Evolutionary conservation across 2,329 filamentous ascomycete species (phyloP).

Genomic region (Drechslera avenae): DNA sequence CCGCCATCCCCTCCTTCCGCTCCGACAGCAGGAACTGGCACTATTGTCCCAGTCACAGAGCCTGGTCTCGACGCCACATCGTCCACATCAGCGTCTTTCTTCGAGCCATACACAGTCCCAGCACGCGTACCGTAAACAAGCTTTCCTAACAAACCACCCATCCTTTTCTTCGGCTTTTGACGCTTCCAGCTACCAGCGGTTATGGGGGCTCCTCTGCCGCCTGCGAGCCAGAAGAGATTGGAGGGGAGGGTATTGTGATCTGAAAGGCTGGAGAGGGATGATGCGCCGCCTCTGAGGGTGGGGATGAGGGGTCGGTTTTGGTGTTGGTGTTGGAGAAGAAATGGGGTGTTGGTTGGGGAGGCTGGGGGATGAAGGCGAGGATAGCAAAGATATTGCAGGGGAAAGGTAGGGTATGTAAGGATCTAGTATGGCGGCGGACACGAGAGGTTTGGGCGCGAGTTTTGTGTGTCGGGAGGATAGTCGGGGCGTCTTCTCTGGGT

Average conservation of each 20-base stretch:
- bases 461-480: background rate
- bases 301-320: background rate
- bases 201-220: conserved; percentile 21
- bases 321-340: background rate
- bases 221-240: conserved; percentile 33
- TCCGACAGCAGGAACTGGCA: too few species aligned
- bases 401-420: background rate
- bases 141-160: too few species aligned
- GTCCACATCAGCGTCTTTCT: too few species aligned
- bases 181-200: conserved; percentile 28
- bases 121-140: too few species aligned
- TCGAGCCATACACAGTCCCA: too few species aligned
- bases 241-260: conserved; percentile 21
- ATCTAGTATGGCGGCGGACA: background rate
- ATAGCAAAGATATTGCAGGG: too few species aligned
- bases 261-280: background rate
- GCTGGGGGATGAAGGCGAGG: background rate
- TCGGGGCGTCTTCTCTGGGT: background rate
- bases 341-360: background rate
- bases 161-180: conserved; percentile 17
- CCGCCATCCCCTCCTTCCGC: too few species aligned
- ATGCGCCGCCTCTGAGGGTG: conserved; percentile 27
- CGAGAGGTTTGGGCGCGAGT: background rate
- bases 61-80: too few species aligned
- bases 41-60: too few species aligned